Evolutionary conservation across 2,329 filamentous ascomycete genomes (phyloP).

Genomic region (Aplosporella prunicola): DNA sequence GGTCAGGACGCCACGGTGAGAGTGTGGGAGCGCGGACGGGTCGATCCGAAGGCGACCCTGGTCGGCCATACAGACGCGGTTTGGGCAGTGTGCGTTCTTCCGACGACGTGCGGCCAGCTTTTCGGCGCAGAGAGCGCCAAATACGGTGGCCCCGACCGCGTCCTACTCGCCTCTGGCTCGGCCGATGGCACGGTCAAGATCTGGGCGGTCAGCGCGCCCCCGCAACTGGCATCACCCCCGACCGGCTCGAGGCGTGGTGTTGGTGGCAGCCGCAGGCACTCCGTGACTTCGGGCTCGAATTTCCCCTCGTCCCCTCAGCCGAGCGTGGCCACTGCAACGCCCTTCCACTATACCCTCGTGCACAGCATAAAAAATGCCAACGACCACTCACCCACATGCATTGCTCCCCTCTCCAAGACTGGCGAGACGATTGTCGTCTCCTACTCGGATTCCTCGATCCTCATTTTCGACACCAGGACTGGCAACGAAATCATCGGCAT

Average conservation of each 20-base stretch:
- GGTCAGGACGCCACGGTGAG: slow-evolving; percentile 88
- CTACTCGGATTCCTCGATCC: slow-evolving; percentile 79
- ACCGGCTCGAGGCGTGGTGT: slow-evolving; percentile 58
- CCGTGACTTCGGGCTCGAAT: slow-evolving; percentile 86
- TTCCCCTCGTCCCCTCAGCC: slow-evolving; percentile 87
- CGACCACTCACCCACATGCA: slow-evolving; percentile 73
- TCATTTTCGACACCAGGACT: slow-evolving; percentile 85
- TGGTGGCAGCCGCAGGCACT: slow-evolving; percentile 75
- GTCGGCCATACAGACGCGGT: slow-evolving; percentile 94
- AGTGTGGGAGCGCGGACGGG: slow-evolving; percentile 89
- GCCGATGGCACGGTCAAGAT: slow-evolving; percentile 87
- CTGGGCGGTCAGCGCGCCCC: slow-evolving; percentile 89
- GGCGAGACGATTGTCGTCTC: slow-evolving; percentile 90
- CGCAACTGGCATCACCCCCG: slow-evolving; percentile 73
- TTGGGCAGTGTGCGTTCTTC: slow-evolving; percentile 89
- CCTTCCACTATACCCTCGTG: slow-evolving; percentile 79
- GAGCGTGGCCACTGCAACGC: slow-evolving; percentile 71
- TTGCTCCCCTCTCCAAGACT: slow-evolving; percentile 72
- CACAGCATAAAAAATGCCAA: slow-evolving; percentile 71
- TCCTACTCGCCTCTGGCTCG: slow-evolving; percentile 81
- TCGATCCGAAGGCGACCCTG: slow-evolving; percentile 89
- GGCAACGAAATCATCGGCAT: slow-evolving; percentile 88
- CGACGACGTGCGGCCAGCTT: slow-evolving; percentile 67
- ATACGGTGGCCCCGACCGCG: slow-evolving; percentile 73
- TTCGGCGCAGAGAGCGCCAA: slow-evolving; percentile 64